These are phyloP conservation scores for sorghum (Sorghum bicolor) DNA, from an alignment of 176 grass and related monocot genomes.

Conservation along the genomic window DNA sequence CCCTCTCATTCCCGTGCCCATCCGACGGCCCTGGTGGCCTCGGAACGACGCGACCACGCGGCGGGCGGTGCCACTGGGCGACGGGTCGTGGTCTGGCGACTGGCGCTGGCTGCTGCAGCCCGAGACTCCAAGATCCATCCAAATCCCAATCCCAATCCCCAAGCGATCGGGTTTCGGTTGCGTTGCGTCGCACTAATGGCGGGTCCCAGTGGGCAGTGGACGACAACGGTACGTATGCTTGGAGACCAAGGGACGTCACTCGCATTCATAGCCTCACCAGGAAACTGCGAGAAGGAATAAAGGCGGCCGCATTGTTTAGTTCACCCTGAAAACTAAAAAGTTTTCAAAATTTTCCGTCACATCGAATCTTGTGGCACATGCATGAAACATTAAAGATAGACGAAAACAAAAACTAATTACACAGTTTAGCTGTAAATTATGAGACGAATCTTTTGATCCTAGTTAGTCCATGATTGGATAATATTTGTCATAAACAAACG, in stretches of 20 bases:
- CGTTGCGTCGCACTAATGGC: not conserved
- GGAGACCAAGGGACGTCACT: slow-evolving; percentile 23
- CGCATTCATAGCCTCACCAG: slow-evolving; percentile 20
- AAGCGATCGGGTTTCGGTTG: not conserved
- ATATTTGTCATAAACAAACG: no score
- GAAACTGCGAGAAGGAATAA: not conserved
- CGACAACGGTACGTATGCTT: slow-evolving; percentile 7
- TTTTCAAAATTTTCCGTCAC: no score
- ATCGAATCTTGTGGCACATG: no score
- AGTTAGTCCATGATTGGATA: no score
- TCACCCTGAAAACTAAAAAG: no score
- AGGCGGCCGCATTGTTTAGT: not conserved
- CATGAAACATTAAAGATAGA: no score
- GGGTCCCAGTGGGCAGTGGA: not conserved
- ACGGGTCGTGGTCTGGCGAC: not conserved
- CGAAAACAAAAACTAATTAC: no score
- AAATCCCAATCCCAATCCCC: not conserved
- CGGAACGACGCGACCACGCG: no score
- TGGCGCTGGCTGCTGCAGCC: not conserved
- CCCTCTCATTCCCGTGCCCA: not conserved
- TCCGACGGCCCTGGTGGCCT: no score
- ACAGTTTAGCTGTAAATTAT: no score
- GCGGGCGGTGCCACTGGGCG: not conserved
- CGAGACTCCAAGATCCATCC: not conserved
- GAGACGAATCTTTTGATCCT: no score